Evolutionary conservation across 176 grass and related monocot species (phyloP), one percentile per base, ranked within the genome.

Genomic region (Tillandsia fasciculata): DNA sequence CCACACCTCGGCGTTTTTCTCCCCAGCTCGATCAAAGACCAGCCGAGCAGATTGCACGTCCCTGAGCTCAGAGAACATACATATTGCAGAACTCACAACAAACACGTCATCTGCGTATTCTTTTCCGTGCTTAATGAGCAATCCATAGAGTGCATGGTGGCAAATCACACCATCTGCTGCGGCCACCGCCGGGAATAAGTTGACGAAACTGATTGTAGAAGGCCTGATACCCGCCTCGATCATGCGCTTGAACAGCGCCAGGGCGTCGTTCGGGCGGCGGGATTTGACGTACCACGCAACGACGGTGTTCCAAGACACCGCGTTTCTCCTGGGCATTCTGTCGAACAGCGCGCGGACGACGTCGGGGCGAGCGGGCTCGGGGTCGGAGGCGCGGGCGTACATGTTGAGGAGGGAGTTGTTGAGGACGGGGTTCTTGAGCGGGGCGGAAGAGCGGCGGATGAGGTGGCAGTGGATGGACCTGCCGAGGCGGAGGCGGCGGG

Each of bases 361-460:
- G 17, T 92, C 84, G 51, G 24, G 10, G 2, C 4, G 61, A 24
- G 54, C 48, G 26, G 54, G 7, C 11, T 11, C 73, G 3, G 52
- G 13, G 52, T 74, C 52, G 12, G 56, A 1, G 17, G 81, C 68
- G 48, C 76, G 92, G 59, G 89, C 79, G 78, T 92, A 92, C 79
- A 97, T 81, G 79, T 90, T 97, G 76, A 97, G 93, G 50, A 97
- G 89, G 6, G 89, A 97, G 74, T 97, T 97, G 76, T 75, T 83
- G 68, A 97, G 83, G 42, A 92, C 77, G 17, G 52, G 74, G 27
- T 88, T 81, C 26, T 74, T 82, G 49, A 79, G 65, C 70, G 85
- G 89, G 8, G 70, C 64, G 48, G 64, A 76, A 11, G 64, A 69
- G 71, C 86, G 84, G 63, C 82, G 89, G 70, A 90, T 72, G 59